These are phyloP conservation scores for Colletotrichum gloeosporioides DNA, from an alignment of 2,329 filamentous ascomycete species.

Conservation along the genomic window DNA sequence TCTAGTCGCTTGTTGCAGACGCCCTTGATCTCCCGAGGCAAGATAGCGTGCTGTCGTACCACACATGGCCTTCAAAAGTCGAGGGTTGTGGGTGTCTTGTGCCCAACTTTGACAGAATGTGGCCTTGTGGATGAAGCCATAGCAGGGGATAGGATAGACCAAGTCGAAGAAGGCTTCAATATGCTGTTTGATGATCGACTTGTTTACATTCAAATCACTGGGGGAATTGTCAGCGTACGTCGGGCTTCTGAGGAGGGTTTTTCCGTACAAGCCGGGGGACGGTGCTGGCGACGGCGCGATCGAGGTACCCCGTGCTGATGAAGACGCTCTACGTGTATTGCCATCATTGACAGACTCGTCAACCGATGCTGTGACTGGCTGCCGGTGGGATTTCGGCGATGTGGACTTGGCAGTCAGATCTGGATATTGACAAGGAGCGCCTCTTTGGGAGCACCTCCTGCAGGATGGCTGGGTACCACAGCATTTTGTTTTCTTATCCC, in stretches of 20 bases:
- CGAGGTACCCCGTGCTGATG: not conserved
- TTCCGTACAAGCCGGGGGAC: not conserved
- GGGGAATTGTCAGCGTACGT: not conserved
- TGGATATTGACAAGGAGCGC: slow-evolving; percentile 8
- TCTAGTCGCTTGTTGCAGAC: slow-evolving; percentile 24
- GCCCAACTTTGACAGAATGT: slow-evolving; percentile 15
- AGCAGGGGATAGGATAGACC: slow-evolving; percentile 15
- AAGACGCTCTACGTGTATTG: not conserved
- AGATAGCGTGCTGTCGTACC: slow-evolving; percentile 10
- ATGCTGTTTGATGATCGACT: slow-evolving; percentile 14
- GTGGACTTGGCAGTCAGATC: not conserved
- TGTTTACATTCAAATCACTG: slow-evolving; percentile 5
- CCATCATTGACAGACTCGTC: not conserved
- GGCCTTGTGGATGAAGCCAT: slow-evolving; percentile 17
- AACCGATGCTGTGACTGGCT: not conserved
- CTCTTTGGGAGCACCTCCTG: not conserved
- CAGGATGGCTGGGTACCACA: slow-evolving; percentile 9
- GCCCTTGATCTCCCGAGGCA: not conserved
- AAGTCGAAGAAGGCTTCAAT: slow-evolving; percentile 18
- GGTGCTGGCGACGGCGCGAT: not conserved
- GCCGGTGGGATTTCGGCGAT: not conserved
- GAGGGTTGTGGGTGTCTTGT: slow-evolving; percentile 4
- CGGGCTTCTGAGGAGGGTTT: not conserved
- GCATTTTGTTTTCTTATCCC: slow-evolving; percentile 18
- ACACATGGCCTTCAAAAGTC: slow-evolving; percentile 13